Evolutionary conservation across 73 alveolate species (phyloP), one percentile per base, ranked within the genome.

Genomic region (Tetrahymena elliotti): DNA sequence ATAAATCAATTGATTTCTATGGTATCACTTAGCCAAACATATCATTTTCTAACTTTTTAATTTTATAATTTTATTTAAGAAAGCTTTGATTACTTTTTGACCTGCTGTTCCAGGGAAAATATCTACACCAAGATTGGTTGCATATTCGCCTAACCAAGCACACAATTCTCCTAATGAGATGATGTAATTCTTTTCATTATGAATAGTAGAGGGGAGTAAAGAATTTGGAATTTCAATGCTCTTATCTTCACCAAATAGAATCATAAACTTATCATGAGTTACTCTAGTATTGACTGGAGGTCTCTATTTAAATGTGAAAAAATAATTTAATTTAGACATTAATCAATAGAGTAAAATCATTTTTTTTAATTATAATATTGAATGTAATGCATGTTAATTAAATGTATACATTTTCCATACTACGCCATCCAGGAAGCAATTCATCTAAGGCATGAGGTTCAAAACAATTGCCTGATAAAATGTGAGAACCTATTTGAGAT

Each of bases 281-380:
- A 99, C 99, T 27, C 98, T 98, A 33, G 99, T 98, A 37, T 98
- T 97, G 35, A 99, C 53, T 3, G 99, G 99, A 52, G 99, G 98
- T 40, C 96, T 98, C 93, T 93, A 93, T n/a, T 96, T 97, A 16
- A 88, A 27, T 22, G 37, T 41, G 27, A 84, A 10, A 2, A 84
- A 84, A 11, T n/a, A 27, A n/a, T 84, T 84, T 38, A 84, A n/a
- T 24, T 22, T 2, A 9, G 20, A 2, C 10, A n/a, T 84, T 20
- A n/a, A 27, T 18, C 2, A 12, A 83, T 83, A 12, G 34, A 83
- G 22, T 83, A 35, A 83, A 83, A 35, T 38, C 35, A 24, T 84
- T 27, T 33, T n/a, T 38, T 84, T 38, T 18, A 24, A 38, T n/a
- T 27, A 84, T n/a, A 31, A 40, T 84, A 31, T 33, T 27, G n/a